phyloP scores from a whole-genome alignment of 2,329 filamentous ascomycete species.

The Calonectria fujianensis region DNA sequence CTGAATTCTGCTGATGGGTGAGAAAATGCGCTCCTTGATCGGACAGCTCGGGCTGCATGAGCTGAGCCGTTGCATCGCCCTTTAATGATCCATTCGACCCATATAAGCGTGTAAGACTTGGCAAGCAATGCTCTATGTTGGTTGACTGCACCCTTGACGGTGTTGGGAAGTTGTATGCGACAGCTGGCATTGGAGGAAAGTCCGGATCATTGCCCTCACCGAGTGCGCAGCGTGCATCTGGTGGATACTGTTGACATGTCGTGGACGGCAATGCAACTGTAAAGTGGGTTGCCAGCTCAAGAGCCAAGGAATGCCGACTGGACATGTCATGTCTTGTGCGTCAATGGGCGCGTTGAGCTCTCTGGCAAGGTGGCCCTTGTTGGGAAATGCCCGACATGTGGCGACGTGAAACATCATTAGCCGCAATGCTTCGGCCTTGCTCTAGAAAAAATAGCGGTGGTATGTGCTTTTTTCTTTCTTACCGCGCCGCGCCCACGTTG shows the following conservation, averaged over 20 bases:
- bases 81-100: neutral
- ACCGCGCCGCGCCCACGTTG: neutral
- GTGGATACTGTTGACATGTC: neutral
- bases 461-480: neutral
- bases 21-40: neutral
- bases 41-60: neutral
- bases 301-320: neutral
- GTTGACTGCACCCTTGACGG: neutral
- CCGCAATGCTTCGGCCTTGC: neutral
- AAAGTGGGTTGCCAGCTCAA: neutral
- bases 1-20: neutral
- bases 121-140: neutral
- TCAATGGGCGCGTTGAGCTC: neutral
- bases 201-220: neutral
- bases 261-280: neutral
- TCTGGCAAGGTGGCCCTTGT: neutral
- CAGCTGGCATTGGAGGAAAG: neutral
- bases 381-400: neutral
- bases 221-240: neutral
- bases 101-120: conserved; percentile 4
- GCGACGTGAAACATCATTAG: neutral
- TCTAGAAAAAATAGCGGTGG: neutral
- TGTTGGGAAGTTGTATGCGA: neutral
- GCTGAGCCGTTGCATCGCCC: conserved; percentile 4
- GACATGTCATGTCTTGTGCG: neutral